These are phyloP conservation scores for Coniochaeta sp. DNA, from an alignment of 2,329 filamentous ascomycete species.

Conservation along the genomic window DNA sequence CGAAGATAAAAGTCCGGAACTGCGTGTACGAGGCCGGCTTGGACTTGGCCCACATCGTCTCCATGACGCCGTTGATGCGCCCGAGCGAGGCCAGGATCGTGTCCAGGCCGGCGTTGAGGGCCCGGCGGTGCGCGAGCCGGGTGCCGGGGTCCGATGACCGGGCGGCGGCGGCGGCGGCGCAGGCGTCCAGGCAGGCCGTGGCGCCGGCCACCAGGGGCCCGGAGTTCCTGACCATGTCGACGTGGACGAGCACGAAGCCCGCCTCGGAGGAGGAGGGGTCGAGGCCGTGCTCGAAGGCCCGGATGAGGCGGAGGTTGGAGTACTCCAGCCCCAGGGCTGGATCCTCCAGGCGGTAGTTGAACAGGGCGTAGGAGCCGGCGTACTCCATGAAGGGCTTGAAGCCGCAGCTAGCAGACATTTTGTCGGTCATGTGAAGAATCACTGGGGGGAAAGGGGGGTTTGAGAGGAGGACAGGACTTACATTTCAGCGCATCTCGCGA, in stretches of 20 bases:
- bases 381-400: slow-evolving; percentile 94
- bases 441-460: slow-evolving; percentile 3
- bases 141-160: slow-evolving; percentile 19
- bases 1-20: slow-evolving; percentile 96
- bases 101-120: slow-evolving; percentile 57
- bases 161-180: slow-evolving; percentile 16
- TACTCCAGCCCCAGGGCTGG: slow-evolving; percentile 50
- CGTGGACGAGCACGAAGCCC: slow-evolving; percentile 90
- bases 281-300: slow-evolving; percentile 84
- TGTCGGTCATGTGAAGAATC: not conserved
- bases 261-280: slow-evolving; percentile 85
- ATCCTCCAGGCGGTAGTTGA: slow-evolving; percentile 57
- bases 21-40: slow-evolving; percentile 76
- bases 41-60: slow-evolving; percentile 86
- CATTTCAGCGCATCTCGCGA: slow-evolving; percentile 78
- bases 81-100: slow-evolving; percentile 56
- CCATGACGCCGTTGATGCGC: slow-evolving; percentile 74
- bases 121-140: slow-evolving; percentile 31
- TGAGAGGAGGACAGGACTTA: slow-evolving; percentile 37
- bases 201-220: slow-evolving; percentile 68
- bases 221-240: slow-evolving; percentile 90
- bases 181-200: slow-evolving; percentile 55
- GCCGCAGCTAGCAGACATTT: slow-evolving; percentile 37
- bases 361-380: slow-evolving; percentile 60
- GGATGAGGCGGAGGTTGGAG: slow-evolving; percentile 71